These are phyloP conservation scores for Actinidia arguta DNA, from an alignment of 179 eudicot genomes.

Conservation along the genomic window DNA sequence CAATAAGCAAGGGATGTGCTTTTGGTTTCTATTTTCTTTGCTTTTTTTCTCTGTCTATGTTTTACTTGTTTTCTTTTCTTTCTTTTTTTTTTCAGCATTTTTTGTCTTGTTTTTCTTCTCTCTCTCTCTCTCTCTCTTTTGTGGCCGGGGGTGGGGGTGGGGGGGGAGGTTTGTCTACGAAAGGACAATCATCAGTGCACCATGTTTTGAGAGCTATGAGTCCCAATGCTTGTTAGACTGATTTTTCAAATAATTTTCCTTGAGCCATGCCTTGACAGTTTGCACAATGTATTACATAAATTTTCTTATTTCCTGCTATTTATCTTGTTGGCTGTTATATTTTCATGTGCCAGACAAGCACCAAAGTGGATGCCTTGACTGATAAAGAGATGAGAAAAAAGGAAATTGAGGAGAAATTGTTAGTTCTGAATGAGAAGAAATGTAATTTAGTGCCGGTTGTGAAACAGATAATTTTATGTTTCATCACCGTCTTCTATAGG, in stretches of 20 bases:
- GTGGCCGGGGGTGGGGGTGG: too few relatives aligned
- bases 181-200: background rate
- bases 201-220: background rate
- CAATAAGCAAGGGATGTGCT: too few relatives aligned
- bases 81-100: background rate
- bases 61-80: too few relatives aligned
- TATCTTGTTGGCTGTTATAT: background rate
- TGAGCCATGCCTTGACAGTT: background rate
- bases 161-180: too few relatives aligned
- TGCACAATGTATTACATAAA: background rate
- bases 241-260: background rate
- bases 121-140: too few relatives aligned
- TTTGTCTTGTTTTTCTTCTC: too few relatives aligned
- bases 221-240: background rate
- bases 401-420: slow-evolving; percentile 82
- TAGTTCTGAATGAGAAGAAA: slow-evolving; percentile 72
- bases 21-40: too few relatives aligned
- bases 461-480: slow-evolving; percentile 64
- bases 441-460: slow-evolving; percentile 86
- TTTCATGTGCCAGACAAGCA: slow-evolving; percentile 30
- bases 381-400: slow-evolving; percentile 68
- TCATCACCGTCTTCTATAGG: background rate
- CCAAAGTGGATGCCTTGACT: slow-evolving; percentile 34
- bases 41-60: too few relatives aligned
- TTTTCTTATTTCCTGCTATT: background rate